Evolutionary conservation across 2,329 filamentous ascomycete genomes (phyloP).

Genomic region (Decorospora gaudefroyi): DNA sequence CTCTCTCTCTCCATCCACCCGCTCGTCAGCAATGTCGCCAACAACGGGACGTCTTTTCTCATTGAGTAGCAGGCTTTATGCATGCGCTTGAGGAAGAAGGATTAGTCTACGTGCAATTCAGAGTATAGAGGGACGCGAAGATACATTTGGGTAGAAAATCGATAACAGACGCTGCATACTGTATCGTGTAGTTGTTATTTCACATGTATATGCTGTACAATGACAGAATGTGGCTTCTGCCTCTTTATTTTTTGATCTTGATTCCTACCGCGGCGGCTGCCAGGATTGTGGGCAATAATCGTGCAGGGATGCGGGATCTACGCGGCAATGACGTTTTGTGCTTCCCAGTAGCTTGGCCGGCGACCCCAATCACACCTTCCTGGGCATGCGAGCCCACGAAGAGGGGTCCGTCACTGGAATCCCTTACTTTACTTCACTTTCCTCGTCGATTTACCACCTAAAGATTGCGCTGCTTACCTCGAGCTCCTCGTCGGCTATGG

Average conservation of each 20-base stretch:
- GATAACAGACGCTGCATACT: too few relatives aligned
- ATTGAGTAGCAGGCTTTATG: slow-evolving; percentile 38
- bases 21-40: slow-evolving; percentile 19
- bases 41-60: slow-evolving; percentile 44
- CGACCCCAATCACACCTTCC: slow-evolving; percentile 30
- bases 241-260: too few relatives aligned
- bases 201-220: too few relatives aligned
- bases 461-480: slow-evolving; percentile 27
- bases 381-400: slow-evolving; percentile 27
- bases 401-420: slow-evolving; percentile 24
- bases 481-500: slow-evolving; percentile 35
- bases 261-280: too few relatives aligned
- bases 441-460: slow-evolving; percentile 24
- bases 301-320: slow-evolving; percentile 26
- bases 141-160: too few relatives aligned
- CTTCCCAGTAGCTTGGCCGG: slow-evolving; percentile 28
- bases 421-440: slow-evolving; percentile 23
- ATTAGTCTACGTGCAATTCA: not conserved
- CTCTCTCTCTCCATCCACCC: too few relatives aligned
- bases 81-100: slow-evolving; percentile 42
- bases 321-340: slow-evolving; percentile 38
- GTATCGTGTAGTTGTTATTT: too few relatives aligned
- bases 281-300: too few relatives aligned
- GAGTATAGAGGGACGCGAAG: too few relatives aligned
- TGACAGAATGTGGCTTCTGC: too few relatives aligned